Evolutionary conservation across 1,139 yeast genomes (phyloP).

Genomic region (Scheffersomyces segobiensis): DNA sequence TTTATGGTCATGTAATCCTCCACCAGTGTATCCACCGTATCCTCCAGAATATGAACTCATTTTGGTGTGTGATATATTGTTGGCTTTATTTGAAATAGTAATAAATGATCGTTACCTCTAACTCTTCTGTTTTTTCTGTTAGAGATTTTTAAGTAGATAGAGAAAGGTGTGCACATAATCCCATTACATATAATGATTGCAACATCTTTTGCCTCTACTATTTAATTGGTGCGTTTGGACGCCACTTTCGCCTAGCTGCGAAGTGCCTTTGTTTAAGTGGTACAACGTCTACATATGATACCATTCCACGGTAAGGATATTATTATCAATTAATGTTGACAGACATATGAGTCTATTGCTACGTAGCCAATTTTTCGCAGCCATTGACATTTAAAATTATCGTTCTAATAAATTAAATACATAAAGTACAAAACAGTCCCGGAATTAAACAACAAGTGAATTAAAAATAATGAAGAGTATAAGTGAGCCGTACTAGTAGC

Average conservation of each 20-base stretch:
- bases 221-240: background rate
- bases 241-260: too few species aligned
- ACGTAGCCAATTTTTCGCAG: background rate
- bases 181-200: background rate
- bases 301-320: background rate
- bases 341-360: background rate
- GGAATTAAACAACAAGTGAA: background rate
- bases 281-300: too few species aligned
- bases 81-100: background rate
- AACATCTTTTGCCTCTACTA: background rate
- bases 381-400: background rate
- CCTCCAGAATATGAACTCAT: background rate
- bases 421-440: background rate
- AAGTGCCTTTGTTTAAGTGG: too few species aligned
- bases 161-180: background rate
- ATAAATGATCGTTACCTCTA: too few species aligned
- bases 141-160: background rate
- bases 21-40: background rate
- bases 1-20: background rate
- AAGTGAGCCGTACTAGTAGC: background rate
- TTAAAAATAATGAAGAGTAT: background rate
- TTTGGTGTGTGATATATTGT: constrained; percentile 1
- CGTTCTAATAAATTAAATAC: background rate
- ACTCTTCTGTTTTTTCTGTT: background rate
- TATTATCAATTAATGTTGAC: too few species aligned